These are phyloP conservation scores for Pontederia crassipes DNA, from an alignment of 176 grass and related monocot species.

Conservation along the genomic window DNA sequence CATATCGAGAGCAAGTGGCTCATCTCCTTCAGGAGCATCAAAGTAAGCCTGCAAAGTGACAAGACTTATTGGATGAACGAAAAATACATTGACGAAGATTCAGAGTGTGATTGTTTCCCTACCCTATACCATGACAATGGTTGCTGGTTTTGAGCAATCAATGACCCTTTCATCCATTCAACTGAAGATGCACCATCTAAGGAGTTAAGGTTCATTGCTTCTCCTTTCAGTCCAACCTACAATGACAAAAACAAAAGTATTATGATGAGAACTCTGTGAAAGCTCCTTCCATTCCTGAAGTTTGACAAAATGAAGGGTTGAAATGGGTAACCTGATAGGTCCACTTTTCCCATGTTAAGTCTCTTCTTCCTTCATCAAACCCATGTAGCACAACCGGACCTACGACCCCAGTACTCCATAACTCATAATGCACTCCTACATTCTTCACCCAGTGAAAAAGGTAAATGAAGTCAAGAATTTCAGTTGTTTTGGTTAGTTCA, in stretches of 20 bases:
- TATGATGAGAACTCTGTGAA: neutral
- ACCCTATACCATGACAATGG: constrained; percentile 94
- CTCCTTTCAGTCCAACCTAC: constrained; percentile 95
- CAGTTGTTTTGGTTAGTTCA: neutral
- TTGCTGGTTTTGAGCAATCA: constrained; percentile 58
- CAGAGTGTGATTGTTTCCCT: constrained; percentile 10
- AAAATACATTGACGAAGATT: neutral
- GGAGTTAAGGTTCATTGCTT: constrained; percentile 96
- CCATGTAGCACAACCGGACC: constrained; percentile 84
- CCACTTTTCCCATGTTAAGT: constrained; percentile 96
- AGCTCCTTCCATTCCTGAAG: neutral
- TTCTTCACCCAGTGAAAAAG: constrained; percentile 40
- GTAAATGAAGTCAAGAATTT: neutral
- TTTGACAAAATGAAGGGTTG: neutral
- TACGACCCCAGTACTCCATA: constrained; percentile 78
- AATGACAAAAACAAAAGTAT: neutral
- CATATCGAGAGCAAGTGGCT: constrained; percentile 95
- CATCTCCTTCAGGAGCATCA: constrained; percentile 72
- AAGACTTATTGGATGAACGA: neutral
- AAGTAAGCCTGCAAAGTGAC: constrained; percentile 58
- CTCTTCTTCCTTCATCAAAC: constrained; percentile 63
- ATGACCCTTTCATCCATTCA: constrained; percentile 88
- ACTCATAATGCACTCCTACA: constrained; percentile 89
- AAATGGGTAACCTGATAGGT: constrained; percentile 63
- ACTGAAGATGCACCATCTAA: constrained; percentile 66